Evolutionary conservation across 192 early-diverging fungal species (phyloP).

Genomic region (Coemansia sp.): DNA sequence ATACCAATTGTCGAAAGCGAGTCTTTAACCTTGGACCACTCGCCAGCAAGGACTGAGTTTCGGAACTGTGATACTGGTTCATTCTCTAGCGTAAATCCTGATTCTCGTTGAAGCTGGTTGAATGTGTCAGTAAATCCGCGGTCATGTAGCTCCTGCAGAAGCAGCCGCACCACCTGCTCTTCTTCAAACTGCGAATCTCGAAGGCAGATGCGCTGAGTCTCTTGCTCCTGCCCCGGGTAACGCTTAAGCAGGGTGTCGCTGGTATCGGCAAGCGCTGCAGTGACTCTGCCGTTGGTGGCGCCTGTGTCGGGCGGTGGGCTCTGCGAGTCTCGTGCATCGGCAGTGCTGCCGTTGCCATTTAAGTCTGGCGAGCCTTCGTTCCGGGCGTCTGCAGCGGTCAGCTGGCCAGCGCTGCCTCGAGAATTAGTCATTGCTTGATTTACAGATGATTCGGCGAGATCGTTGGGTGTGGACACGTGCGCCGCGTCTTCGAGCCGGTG

Average conservation of each 20-base stretch:
- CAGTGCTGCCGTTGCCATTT: conserved; percentile 3
- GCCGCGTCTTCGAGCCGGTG: conserved; percentile 23
- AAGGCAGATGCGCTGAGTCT: conserved; percentile 40
- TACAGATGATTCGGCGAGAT: conserved; percentile 4
- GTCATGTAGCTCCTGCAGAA: conserved; percentile 83
- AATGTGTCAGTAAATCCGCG: conserved; percentile 79
- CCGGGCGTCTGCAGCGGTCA: neutral
- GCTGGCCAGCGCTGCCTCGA: neutral
- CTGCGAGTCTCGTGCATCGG: neutral
- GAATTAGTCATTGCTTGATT: conserved; percentile 31
- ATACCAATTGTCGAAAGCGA: conserved; percentile 55
- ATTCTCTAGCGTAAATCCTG: conserved; percentile 76
- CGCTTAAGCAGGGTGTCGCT: conserved; percentile 18
- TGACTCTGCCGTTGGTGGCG: conserved; percentile 6
- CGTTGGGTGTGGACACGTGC: conserved; percentile 10
- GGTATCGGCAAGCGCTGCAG: conserved; percentile 7
- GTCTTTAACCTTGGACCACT: conserved; percentile 71
- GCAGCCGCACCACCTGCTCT: conserved; percentile 82
- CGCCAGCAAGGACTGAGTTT: conserved; percentile 67
- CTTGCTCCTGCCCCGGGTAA: conserved; percentile 38
- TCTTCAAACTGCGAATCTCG: conserved; percentile 47
- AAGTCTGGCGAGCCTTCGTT: neutral
- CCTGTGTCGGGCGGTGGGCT: neutral
- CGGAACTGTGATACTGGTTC: conserved; percentile 70
- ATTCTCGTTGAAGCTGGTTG: conserved; percentile 70